Evolutionary conservation across 2,329 filamentous ascomycete genomes (phyloP).

Genomic region (Aspergillus sp.): DNA sequence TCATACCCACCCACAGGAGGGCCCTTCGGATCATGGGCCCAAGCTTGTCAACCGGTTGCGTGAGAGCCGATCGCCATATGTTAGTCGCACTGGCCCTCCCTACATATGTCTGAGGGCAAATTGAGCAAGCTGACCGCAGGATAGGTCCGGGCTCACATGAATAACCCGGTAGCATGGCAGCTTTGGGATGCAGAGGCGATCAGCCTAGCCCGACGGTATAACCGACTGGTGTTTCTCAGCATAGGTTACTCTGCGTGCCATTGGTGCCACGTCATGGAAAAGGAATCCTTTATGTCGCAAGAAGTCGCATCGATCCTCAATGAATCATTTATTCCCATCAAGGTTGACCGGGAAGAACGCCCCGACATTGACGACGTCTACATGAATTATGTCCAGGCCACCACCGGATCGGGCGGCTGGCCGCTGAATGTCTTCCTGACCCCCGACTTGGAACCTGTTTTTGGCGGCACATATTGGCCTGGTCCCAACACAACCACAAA

Average conservation of each 20-base stretch:
- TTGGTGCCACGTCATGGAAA: slow-evolving; percentile 89
- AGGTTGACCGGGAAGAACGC: slow-evolving; percentile 89
- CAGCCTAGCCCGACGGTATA: slow-evolving; percentile 71
- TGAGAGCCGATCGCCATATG: slow-evolving; percentile 67
- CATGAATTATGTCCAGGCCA: slow-evolving; percentile 97
- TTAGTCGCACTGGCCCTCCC: slow-evolving; percentile 35
- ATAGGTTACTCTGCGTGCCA: slow-evolving; percentile 96
- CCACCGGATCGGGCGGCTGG: slow-evolving; percentile 87
- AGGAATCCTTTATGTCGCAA: slow-evolving; percentile 83
- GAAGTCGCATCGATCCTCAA: slow-evolving; percentile 82
- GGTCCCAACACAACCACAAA: slow-evolving; percentile 62
- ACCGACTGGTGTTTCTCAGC: slow-evolving; percentile 87
- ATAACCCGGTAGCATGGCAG: slow-evolving; percentile 90
- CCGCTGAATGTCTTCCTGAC: slow-evolving; percentile 96
- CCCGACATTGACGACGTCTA: slow-evolving; percentile 94
- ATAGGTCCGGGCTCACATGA: slow-evolving; percentile 68
- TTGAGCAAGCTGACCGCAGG: slow-evolving; percentile 11
- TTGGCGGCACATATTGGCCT: slow-evolving; percentile 95
- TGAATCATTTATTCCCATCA: slow-evolving; percentile 81
- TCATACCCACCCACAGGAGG: slow-evolving; percentile 26
- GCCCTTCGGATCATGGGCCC: slow-evolving; percentile 19
- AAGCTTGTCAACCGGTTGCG: slow-evolving; percentile 55
- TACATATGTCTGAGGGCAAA: background rate
- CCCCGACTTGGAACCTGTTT: slow-evolving; percentile 86
- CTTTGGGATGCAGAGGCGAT: slow-evolving; percentile 76